A percentile compares a stretch with the other conserved stretches of the same genome.
Conservation (phyloP, 2,329 filamentous ascomycete species). For the Davidsoniella australis region DNA sequence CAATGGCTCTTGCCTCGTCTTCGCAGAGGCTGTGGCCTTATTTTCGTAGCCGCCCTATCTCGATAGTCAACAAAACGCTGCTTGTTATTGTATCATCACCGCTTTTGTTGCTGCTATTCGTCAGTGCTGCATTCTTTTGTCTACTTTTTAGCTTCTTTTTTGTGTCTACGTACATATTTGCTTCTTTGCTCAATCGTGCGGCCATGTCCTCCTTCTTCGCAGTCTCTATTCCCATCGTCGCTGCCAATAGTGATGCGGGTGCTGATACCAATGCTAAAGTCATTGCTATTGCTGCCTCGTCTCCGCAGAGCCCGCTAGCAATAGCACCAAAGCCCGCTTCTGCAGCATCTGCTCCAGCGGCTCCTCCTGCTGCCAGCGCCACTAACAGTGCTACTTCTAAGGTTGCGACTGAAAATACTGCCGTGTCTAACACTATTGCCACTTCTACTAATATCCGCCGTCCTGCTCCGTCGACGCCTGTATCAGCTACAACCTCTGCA, state of each 20-base stretch:
- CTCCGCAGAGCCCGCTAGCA: neutral
- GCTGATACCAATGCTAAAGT: neutral
- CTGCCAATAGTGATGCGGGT: neutral
- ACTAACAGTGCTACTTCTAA: neutral
- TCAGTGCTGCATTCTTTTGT: conserved; percentile 8
- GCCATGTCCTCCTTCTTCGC: conserved; percentile 2
- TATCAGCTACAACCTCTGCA: neutral
- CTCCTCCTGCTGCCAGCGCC: neutral
- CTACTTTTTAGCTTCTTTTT: conserved; percentile 9
- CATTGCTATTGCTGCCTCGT: neutral
- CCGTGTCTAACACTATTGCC: neutral
- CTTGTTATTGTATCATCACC: conserved; percentile 6
- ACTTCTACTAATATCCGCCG: neutral
- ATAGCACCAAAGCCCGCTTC: conserved; percentile 3
- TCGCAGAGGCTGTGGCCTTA: too few relatives aligned
- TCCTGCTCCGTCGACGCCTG: neutral
- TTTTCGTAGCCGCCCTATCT: neutral
- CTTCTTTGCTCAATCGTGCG: conserved; percentile 3
- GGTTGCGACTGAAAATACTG: neutral
- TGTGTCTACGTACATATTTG: conserved; percentile 7
- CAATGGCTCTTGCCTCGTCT: neutral
- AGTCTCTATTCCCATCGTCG: neutral
- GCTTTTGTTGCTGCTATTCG: conserved; percentile 3
- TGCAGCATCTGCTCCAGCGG: neutral
- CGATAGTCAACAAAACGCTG: neutral